Evolutionary conservation across 768 basidiomycete species (phyloP), one percentile per base, ranked within the genome.

Genomic region (Chalciporus pseudorubinellus): DNA sequence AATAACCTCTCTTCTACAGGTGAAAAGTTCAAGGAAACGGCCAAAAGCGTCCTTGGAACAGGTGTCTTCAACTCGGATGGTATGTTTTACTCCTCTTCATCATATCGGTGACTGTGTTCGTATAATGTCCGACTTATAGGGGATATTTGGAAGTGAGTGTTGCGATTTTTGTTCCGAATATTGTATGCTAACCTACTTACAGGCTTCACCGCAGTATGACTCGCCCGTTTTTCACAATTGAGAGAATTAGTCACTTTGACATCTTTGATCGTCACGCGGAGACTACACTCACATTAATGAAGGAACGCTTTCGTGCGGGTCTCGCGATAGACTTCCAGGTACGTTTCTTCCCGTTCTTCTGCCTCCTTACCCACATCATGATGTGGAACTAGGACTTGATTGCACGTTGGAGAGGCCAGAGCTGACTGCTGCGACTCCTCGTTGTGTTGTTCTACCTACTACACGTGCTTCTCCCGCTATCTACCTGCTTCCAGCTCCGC

Each of bases 171-270:
- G 21, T 11, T 21, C 26, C 16, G 9, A 0, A 26, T 43, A 9
- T 13, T 48, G 48, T 6, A 22, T 18, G 16, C 45, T 40, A 50
- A 43, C 19, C 3, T 12, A n/a, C 40, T 43, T 29, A 6, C 24
- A 79, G 84, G 60, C 78, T 85, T 58, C 85, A 87, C 62, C 80
- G 85, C 10, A 59, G 74, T 4, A 84, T 89, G 72, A 82, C 84
- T 0, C 79, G 87, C 0, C 86, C 86, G 0, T 87, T 88, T 72
- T 88, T 89, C 70, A 77, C 65, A 48, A 75, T 74, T 39, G 84
- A 87, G 28, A 71, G 77, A 28, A 78, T 85, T 47, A 78, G 74
- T 41, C 78, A 85, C 60, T 86, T 85, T 47, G 79, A 84, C 21
- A 80, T 78, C 26, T 85, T 85, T 56, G 79, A 78, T 45, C 70